phyloP scores from a whole-genome alignment of 2,329 filamentous ascomycete species.

The Myotisia sp. region DNA sequence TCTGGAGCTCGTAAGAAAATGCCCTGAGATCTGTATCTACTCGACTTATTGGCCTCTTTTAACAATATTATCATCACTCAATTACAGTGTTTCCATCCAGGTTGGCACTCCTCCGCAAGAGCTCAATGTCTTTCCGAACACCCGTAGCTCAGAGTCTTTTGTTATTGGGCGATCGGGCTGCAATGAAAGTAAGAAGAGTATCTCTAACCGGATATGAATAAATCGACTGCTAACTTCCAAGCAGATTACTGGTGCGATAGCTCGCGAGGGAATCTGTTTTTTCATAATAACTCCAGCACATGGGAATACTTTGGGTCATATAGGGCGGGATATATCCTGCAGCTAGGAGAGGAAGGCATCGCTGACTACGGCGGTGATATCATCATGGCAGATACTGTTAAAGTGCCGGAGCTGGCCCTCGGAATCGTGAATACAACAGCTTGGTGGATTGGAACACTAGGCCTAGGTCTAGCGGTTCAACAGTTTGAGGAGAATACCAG shows the following conservation, averaged over 20 bases:
- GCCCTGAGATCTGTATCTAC: too few relatives aligned
- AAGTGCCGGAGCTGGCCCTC: constrained; percentile 19
- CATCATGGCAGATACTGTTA: constrained; percentile 17
- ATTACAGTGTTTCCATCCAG: constrained; percentile 14
- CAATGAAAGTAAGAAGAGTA: constrained; percentile 15
- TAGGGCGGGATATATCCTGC: constrained; percentile 15
- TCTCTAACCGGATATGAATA: too few relatives aligned
- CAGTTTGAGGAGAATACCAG: constrained; percentile 15
- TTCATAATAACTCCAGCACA: constrained; percentile 19
- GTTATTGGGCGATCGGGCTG: constrained; percentile 18
- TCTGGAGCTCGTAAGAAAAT: constrained; percentile 16
- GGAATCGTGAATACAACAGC: constrained; percentile 20
- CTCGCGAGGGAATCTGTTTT: constrained; percentile 20
- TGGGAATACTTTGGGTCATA: constrained; percentile 20
- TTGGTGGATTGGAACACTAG: constrained; percentile 23
- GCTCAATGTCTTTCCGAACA: constrained; percentile 18
- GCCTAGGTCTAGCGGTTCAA: constrained; percentile 17
- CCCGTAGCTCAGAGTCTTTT: constrained; percentile 18
- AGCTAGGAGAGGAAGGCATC: constrained; percentile 14
- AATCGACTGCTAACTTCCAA: too few relatives aligned
- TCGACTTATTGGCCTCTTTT: neutral
- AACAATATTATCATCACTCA: neutral
- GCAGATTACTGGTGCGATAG: too few relatives aligned
- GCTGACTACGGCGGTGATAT: constrained; percentile 26
- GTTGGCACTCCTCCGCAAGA: constrained; percentile 20